Base-by-base conservation (phyloP, 768 basidiomycete genomes). In the Hydnomerulius pinastri region DNA sequence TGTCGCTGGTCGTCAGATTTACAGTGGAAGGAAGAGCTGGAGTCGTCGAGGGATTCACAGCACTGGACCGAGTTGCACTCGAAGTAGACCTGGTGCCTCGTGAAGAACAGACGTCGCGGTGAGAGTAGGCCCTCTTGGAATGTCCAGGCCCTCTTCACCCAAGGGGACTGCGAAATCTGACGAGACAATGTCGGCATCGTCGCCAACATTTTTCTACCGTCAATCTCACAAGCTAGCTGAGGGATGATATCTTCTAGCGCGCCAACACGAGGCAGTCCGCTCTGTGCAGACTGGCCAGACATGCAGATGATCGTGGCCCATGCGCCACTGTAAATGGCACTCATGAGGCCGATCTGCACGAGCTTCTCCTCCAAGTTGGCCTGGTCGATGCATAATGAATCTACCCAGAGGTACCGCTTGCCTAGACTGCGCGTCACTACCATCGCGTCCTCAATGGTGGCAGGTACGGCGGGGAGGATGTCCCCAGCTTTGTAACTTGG, bases 51-150 rank as follows among this genome's bases (percentile, higher is more conserved):
- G 15, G 53, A 59, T 2, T 61, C 53, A n/a, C 53, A 55, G 5
- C 56, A 55, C 30, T 45, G 47, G 6, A 48, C 13, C 6, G 46
- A 32, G 18, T 53, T 55, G 21, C 54, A 60, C 30, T 58, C 56
- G 9, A 58, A 63, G 23, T 58, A 59, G 12, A 62, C 51, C 8
- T 62, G 55, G 17, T 56, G 48, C 7, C 50, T 44, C 1, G 61
- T 63, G 42, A 62, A 60, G 56, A 59, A 55, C 12, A 56, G 35
- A 27, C 46, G 42, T 18, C 58, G 54, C 0, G 43, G 45, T 2
- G 60, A 64, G 25, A 60, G 50, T 10, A 62, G 12, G 1, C 53
- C 51, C 29, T 60, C 62, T 29, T 56, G 56, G 40, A 17, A 64
- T 6, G 54, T 60, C 62, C 55, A 59, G 3, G 53, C 55, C 35